phyloP scores from a whole-genome alignment of 1,139 yeast species.

The Debaryomycetaceae sp. region DNA sequence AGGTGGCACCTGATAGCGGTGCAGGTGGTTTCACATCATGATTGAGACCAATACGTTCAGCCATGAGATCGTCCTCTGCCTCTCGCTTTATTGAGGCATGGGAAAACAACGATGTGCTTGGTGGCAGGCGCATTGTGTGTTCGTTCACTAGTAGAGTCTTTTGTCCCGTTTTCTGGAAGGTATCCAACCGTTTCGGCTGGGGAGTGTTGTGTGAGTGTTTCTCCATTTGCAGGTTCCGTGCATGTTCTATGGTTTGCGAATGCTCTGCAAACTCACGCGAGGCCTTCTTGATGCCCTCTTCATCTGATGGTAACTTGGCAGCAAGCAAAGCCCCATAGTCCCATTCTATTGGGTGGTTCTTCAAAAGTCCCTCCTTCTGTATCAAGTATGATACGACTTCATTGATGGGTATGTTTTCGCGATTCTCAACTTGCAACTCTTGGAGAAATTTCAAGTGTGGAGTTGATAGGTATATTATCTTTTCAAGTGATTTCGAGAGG shows the following conservation, averaged over 20 bases:
- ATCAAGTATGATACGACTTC: constrained; percentile 43
- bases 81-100: constrained; percentile 6
- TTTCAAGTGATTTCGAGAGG: constrained; percentile 52
- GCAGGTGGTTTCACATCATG: constrained; percentile 6
- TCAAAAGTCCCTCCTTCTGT: constrained; percentile 31
- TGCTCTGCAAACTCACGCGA: constrained; percentile 32
- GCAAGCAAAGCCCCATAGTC: constrained; percentile 41
- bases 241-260: constrained; percentile 13
- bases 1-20: constrained; percentile 1
- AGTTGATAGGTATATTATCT: constrained; percentile 29
- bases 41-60: constrained; percentile 4
- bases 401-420: constrained; percentile 40
- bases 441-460: constrained; percentile 33
- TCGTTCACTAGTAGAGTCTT: too few species aligned
- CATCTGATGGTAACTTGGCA: constrained; percentile 22
- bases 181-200: too few species aligned
- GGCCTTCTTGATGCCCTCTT: constrained; percentile 20
- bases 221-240: neutral
- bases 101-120: too few species aligned
- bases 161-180: too few species aligned
- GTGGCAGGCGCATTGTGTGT: too few species aligned
- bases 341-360: constrained; percentile 42
- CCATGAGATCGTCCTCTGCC: constrained; percentile 3
- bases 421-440: constrained; percentile 13
- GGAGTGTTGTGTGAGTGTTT: neutral